A percentile compares a stretch with the other conserved stretches of the same genome.
Evolutionary conservation across 768 basidiomycete species (phyloP).

Genomic region (Mycena rosella): DNA sequence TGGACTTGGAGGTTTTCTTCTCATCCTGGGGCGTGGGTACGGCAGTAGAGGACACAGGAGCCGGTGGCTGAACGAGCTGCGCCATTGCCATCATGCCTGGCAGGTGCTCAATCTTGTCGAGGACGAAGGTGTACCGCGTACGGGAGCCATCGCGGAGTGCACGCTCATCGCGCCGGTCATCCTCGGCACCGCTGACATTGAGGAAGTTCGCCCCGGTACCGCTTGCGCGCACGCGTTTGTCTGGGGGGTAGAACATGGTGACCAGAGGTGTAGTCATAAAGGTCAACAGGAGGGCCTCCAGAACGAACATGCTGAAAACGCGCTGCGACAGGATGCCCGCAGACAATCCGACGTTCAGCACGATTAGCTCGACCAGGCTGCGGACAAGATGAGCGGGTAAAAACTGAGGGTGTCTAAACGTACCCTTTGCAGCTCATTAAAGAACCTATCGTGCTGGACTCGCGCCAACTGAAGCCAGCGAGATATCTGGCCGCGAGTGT

Average conservation of each 20-base stretch:
- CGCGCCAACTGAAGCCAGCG: slow-evolving; percentile 85
- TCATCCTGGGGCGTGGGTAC: slow-evolving; percentile 5
- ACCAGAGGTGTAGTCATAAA: slow-evolving; percentile 90
- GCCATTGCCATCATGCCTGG: slow-evolving; percentile 92
- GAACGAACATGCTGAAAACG: slow-evolving; percentile 96
- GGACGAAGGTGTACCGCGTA: slow-evolving; percentile 82
- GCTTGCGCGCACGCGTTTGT: slow-evolving; percentile 63
- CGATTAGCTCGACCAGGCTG: slow-evolving; percentile 92
- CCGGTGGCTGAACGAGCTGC: slow-evolving; percentile 74
- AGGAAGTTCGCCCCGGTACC: slow-evolving; percentile 62
- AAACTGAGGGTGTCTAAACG: slow-evolving; percentile 22
- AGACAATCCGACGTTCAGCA: slow-evolving; percentile 91
- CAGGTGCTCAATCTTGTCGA: slow-evolving; percentile 92
- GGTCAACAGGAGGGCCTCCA: slow-evolving; percentile 85
- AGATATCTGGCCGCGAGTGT: slow-evolving; percentile 71
- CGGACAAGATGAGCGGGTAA: background rate
- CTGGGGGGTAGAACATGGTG: slow-evolving; percentile 73
- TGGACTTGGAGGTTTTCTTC: slow-evolving; percentile 23
- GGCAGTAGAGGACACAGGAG: slow-evolving; percentile 12
- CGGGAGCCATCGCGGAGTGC: slow-evolving; percentile 51
- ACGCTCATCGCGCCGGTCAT: slow-evolving; percentile 30
- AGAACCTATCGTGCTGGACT: slow-evolving; percentile 86
- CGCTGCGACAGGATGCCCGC: slow-evolving; percentile 78
- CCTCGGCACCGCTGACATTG: slow-evolving; percentile 57
- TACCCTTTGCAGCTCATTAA: slow-evolving; percentile 97